Evolutionary conservation across 1,284 basidiomycete genomes (phyloP).

Genomic region (Austroboletus novae-zelandiae): DNA sequence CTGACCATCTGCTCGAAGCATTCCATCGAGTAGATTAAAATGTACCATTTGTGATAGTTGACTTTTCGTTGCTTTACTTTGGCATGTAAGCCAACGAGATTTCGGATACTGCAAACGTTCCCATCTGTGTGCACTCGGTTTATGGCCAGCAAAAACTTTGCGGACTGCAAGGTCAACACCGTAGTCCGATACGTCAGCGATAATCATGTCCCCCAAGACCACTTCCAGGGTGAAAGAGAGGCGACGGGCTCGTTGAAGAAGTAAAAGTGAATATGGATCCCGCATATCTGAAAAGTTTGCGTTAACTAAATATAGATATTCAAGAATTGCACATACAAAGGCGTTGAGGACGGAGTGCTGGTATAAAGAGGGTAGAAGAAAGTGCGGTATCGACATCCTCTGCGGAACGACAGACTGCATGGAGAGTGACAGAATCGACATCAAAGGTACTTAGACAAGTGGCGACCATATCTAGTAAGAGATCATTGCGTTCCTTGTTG

Average conservation of each 20-base stretch:
- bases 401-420: neutral
- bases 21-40: slow-evolving; percentile 1
- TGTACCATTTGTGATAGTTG: neutral
- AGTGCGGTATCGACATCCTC: neutral
- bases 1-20: slow-evolving; percentile 31
- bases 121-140: neutral
- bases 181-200: neutral
- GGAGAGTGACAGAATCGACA: neutral
- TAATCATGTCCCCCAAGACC: slow-evolving; percentile 2
- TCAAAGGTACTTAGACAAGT: neutral
- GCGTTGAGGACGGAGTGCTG: neutral
- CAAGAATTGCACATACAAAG: neutral
- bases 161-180: slow-evolving; percentile 35
- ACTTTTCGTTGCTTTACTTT: neutral
- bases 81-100: neutral
- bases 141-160: slow-evolving; percentile 29
- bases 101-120: neutral
- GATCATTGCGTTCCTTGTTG: neutral
- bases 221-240: neutral
- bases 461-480: neutral
- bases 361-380: neutral
- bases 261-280: neutral
- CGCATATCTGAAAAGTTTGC: neutral
- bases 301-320: neutral
- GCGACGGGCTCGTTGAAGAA: neutral